Evolutionary conservation across 108 stramenopile species (phyloP).

Genomic region (Cyclotella cryptica): DNA sequence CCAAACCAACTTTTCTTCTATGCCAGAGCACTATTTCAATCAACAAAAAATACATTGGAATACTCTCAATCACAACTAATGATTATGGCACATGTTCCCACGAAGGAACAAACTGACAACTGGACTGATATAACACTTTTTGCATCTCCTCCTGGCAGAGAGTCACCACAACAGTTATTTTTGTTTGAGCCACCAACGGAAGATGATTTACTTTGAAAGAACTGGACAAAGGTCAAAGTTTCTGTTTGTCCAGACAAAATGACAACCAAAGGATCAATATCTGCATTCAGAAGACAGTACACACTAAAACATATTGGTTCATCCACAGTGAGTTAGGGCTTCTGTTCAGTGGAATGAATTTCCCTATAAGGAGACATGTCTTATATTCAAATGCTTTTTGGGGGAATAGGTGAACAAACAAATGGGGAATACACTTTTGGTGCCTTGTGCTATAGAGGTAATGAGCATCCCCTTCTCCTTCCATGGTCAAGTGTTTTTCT

Average conservation of each 20-base stretch:
- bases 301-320: slow-evolving; percentile 12
- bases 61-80: no score
- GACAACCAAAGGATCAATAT: background rate
- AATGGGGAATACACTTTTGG: no score
- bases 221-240: slow-evolving; percentile 21
- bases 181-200: background rate
- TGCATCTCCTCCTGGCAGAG: background rate
- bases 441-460: no score
- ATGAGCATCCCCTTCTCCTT: no score
- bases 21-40: slow-evolving; percentile 25
- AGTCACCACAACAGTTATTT: background rate
- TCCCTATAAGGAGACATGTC: no score
- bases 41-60: slow-evolving; percentile 15
- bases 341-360: no score
- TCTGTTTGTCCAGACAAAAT: background rate
- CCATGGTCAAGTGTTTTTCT: no score
- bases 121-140: background rate
- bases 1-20: slow-evolving; percentile 11
- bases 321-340: slow-evolving; percentile 20
- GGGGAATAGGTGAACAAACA: no score
- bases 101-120: background rate
- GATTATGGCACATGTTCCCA: slow-evolving; percentile 27
- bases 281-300: slow-evolving; percentile 20
- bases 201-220: background rate
- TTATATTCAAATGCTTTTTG: background rate